Base-by-base conservation (phyloP, 2,329 filamentous ascomycete genomes). In the Trichophaea hybrida region DNA sequence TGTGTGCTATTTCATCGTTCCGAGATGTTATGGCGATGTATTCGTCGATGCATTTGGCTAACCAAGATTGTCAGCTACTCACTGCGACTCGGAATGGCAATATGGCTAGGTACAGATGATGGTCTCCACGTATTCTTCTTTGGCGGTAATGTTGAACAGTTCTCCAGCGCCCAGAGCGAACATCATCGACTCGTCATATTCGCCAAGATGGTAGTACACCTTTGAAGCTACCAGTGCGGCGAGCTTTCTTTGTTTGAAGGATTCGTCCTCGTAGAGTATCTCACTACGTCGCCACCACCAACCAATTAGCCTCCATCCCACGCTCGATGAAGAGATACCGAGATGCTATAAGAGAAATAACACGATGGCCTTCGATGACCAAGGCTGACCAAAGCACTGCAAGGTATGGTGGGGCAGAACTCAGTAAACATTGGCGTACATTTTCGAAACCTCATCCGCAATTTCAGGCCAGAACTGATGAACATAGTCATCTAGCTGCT, bases 111-210 rank as follows among this genome's bases (percentile, higher is more conserved):
- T 73, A 81, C 79, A 91, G 73, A 97, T 90, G 75, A 98, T 97
- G 59, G 93, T 98, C 76, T 98, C 90, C 74, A 98, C 93, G 70
- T 95, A 98, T 76, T 98, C 93, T 73, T 88, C 86, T 56, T 87
- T 85, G 58, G 84, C 80, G 70, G 96, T 87, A 66, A 97, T 81
- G 75, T 94, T 88, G 78, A 98, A 96, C 54, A 95, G 83, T 71
- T 96, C 88, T 62, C 93, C 93, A 31, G 93, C 90, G 61, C 89
- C 90, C 50, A 98, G 81, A 65, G 93, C 93, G 74, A 98, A 97
- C 56, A 88, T 86, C 91, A 98, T 97, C 74, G 91, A 96, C 76
- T 98, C 93, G 72, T 96, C 93, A 77, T 98, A 98, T 73, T 93
- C 93, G 75, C 96, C 89, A 57, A 98, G 83, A 72, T 98, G 93